Evolutionary conservation across 495 filamentous ascomycete genomes (phyloP), one percentile per base, ranked within the genome.

Genomic region (Entonaema liquescens): DNA sequence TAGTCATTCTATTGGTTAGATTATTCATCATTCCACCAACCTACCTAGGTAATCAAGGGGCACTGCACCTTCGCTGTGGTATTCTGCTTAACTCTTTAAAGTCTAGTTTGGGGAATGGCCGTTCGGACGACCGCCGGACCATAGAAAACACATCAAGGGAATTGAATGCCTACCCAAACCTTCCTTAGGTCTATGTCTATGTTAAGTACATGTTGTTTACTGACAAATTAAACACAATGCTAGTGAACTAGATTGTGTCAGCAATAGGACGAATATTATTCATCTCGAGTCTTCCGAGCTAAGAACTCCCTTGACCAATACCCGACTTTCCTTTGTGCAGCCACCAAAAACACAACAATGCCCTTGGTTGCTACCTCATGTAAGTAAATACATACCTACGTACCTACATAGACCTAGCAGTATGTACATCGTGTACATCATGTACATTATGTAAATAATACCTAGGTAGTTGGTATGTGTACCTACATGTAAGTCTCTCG

Each of bases 101-200:
- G 23, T 5, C n/a, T 40, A 28, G 36, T 55, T 71, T 67, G 60
- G 65, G 70, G 60, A 58, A 67, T 38, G 55, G 19, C 62, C 65
- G 65, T 62, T 53, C 65, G 70, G 70, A 65, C 70, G 60, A 59
- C 60, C 64, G 61, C 65, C 70, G 70, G 65, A 68, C 56, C 44
- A 42, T 36, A 47, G 36, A 65, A 65, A 23, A 52, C 31, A 58
- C 15, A 31, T 33, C 64, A 53, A 36, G 56, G 62, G 49, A 44
- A 47, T 47, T 3, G 7, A 47, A 26, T 63, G 36, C 23, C 25
- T 44, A 35, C 21, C 33, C 13, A 17, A 59, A 69, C 60, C 54
- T 42, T 61, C 35, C 49, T n/a, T 54, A 53, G 17, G 19, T 33
- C 6, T 9, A 33, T 33, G 11, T 9, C 31, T 6, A 33, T 7